A percentile compares a stretch with the other conserved stretches of the same genome.
Evolutionary conservation across 2,329 filamentous ascomycete genomes (phyloP).

Genomic region (Colletotrichum zoysiae): DNA sequence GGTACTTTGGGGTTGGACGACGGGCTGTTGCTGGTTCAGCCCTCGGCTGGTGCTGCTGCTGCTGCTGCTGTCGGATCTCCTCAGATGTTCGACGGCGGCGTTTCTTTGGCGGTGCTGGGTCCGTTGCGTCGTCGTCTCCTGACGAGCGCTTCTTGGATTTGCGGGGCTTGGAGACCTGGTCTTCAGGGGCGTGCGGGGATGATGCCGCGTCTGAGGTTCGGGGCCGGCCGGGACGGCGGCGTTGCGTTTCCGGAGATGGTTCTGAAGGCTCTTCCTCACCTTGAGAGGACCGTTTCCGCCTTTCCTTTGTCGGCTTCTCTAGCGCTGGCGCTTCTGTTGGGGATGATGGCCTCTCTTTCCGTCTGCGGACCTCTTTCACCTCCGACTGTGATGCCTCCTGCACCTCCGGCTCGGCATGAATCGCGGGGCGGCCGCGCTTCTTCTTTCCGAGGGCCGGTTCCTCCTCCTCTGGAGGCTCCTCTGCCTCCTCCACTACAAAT

Average conservation of each 20-base stretch:
- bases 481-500: conserved; percentile 31
- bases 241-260: conserved; percentile 34
- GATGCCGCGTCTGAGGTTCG: conserved; percentile 29
- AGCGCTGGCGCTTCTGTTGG: not conserved
- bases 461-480: conserved; percentile 34
- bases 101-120: conserved; percentile 24
- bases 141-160: conserved; percentile 33
- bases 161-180: conserved; percentile 33
- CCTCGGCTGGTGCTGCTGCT: conserved; percentile 20
- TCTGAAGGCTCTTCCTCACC: conserved; percentile 12
- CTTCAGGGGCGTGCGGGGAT: conserved; percentile 37
- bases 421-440: conserved; percentile 21
- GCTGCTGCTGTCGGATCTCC: conserved; percentile 28
- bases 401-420: conserved; percentile 36
- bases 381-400: conserved; percentile 4
- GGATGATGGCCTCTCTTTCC: conserved; percentile 9
- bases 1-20: conserved; percentile 56
- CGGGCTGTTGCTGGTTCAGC: conserved; percentile 29
- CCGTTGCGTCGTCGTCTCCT: not conserved
- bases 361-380: conserved; percentile 1
- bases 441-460: conserved; percentile 3
- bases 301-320: conserved; percentile 28
- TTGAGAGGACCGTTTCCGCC: conserved; percentile 20
- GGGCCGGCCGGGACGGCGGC: conserved; percentile 41
- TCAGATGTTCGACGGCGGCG: conserved; percentile 28